Evolutionary conservation across 2,329 filamentous ascomycete species (phyloP), one percentile per base, ranked within the genome.

Genomic region (Trichophyton verrucosum): DNA sequence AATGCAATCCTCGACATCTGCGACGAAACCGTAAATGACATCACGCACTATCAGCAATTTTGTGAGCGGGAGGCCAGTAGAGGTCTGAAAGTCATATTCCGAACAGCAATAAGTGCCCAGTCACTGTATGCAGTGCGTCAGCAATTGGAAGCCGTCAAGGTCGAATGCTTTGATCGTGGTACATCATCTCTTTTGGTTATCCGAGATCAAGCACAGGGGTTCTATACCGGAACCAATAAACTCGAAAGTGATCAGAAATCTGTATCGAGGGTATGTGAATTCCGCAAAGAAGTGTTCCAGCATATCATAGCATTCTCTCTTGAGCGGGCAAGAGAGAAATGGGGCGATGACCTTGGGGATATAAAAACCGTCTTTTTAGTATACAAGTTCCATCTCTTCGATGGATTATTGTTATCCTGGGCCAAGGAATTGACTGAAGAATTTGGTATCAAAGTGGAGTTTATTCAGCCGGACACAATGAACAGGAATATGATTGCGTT

Each of bases 391-490:
- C 55, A 57, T 15, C 20, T 57, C 15, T 57, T 57, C 24, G 55
- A 57, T 24, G 55, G 55, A 15, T 40, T 57, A 30, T 30, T 57
- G 33, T n/a, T 57, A n/a, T 57, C 55, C 17, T 57, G 55, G 55
- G 55, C 55, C 9, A 40, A 24, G 27, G 55, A 57, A 20, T 57
- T 30, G 55, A 57, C 55, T 9, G 17, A 40, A 40, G 33, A 57
- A 40, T 57, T 57, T 30, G 55, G 55, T 27, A 42, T 57, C 20
- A 57, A 57, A 33, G 55, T 57, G 33, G 55, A 57, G 55, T 57
- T 57, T 40, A 24, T 57, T 20, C 55, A 57, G n/a, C 55, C 55
- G 13, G 55, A 57, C 30, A 57, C 55, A 3, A 57, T 57, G 55
- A 57, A 57, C 20, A 57, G 55, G 27, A 57, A 57, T 30, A 17